Base-by-base conservation (phyloP, 352 stramenopile species). In the Pseudoperonospora humuli region DNA sequence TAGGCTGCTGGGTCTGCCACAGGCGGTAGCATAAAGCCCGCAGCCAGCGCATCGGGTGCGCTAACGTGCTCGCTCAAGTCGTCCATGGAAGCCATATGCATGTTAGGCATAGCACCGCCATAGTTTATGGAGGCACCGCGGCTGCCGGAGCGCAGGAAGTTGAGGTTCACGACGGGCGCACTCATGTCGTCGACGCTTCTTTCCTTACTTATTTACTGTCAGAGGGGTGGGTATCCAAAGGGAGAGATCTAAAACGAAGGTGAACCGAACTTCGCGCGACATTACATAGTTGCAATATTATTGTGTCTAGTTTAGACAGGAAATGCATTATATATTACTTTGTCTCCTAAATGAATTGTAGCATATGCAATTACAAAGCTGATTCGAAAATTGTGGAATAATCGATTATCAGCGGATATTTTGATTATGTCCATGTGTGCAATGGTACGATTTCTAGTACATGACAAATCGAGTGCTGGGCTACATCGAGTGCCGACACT, bases 1-100 rank as follows among this genome's bases (percentile, higher is more conserved):
- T 98, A 99, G 20, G 84, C 70, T 25, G 95, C 95, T 15, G 94
- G 95, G 74, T 99, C 75, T 0, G 75, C 61, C 32, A 86, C 76
- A 11, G 75, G 67, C 7, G 70, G 77, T 41, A 92, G 61, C 57
- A 92, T 21, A 35, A 93, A 93, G 45, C 80, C 75, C 25, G 67
- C 57, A 27, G 58, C 56, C 5, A 75, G 56, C 9, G 67, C 54
- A 33, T 65, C 61, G 0, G 53, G 54, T 21, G 31, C 48, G 43
- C 14, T 60, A 25, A 33, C 40, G 6, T 51, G 49, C 31, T 46
- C 43, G 14, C 54, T 54, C 39, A 82, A 59, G 18, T 76, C 50
- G 37, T 68, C 58, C 1, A 39, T 17, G 7, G 46, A 8, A 8
- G 52, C 50, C 60, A 80, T 47, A 46, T 80, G 58, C 68, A 84